Evolutionary conservation across 2,329 filamentous ascomycete genomes (phyloP).

Genomic region (Corynespora cassiicola): DNA sequence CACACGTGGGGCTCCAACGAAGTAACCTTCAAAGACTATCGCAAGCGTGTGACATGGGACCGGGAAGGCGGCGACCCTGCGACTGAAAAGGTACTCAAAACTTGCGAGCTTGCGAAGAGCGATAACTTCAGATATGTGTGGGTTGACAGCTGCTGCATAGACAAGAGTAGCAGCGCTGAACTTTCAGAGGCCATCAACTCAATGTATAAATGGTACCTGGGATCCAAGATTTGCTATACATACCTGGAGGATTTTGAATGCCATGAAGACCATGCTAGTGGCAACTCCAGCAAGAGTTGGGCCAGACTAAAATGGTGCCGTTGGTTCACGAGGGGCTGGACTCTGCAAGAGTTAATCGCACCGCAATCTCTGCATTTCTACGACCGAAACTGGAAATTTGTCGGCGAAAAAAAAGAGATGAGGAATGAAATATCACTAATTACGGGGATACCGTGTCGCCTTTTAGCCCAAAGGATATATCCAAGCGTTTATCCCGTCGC

Average conservation of each 20-base stretch:
- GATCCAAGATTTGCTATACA: slow-evolving; percentile 15
- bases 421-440: slow-evolving; percentile 4
- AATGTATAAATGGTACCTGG: slow-evolving; percentile 17
- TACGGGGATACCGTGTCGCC: too few relatives aligned
- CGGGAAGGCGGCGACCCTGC: too few relatives aligned
- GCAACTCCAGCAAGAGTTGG: too few relatives aligned
- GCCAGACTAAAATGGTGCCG: slow-evolving; percentile 11
- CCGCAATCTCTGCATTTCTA: too few relatives aligned
- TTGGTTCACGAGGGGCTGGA: slow-evolving; percentile 22
- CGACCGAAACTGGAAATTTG: slow-evolving; percentile 10
- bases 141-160: slow-evolving; percentile 26
- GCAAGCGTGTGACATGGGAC: too few relatives aligned
- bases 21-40: not conserved
- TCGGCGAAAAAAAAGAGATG: slow-evolving; percentile 7
- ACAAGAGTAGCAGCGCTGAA: slow-evolving; percentile 16
- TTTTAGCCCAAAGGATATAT: too few relatives aligned
- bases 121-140: too few relatives aligned
- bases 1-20: slow-evolving; percentile 6
- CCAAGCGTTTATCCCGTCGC: too few relatives aligned
- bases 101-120: too few relatives aligned
- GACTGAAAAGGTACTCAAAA: too few relatives aligned
- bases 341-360: slow-evolving; percentile 22
- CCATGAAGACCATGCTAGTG: too few relatives aligned
- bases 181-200: slow-evolving; percentile 12
- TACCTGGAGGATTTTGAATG: slow-evolving; percentile 15